Percentiles rank a stretch among this genome's conserved stretches.
Conservation (phyloP, 129 eudicot species). For the Smallanthus sonchifolius region DNA sequence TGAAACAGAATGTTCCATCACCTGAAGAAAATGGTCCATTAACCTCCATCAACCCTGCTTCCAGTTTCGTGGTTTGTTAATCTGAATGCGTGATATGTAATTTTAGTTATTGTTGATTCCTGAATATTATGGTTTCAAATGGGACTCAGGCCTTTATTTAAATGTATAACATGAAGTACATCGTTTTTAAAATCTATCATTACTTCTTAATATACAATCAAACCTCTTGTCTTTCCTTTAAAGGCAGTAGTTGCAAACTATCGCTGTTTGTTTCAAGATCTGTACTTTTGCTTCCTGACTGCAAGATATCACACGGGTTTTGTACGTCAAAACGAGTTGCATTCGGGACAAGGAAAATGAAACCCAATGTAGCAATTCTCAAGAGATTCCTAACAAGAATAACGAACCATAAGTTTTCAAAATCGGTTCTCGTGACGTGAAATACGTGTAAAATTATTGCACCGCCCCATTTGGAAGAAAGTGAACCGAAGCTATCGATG, state of each 20-base stretch:
- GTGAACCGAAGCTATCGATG: conserved; percentile 52
- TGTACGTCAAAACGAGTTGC: conserved; percentile 22
- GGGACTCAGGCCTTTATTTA: not conserved
- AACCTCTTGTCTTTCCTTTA: conserved; percentile 36
- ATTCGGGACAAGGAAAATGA: conserved; percentile 51
- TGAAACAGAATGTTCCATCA: conserved; percentile 59
- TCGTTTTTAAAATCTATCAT: not conserved
- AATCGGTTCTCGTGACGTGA: conserved; percentile 50
- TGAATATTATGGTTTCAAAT: not conserved
- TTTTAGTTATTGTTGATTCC: not conserved
- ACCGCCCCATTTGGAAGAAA: conserved; percentile 53
- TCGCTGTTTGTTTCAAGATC: conserved; percentile 9
- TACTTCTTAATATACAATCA: conserved; percentile 21
- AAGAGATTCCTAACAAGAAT: conserved; percentile 39
- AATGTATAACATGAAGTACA: not conserved
- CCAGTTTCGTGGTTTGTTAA: not conserved
- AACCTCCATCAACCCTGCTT: conserved; percentile 6
- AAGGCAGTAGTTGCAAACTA: conserved; percentile 38
- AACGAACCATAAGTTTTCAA: conserved; percentile 49
- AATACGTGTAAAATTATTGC: conserved; percentile 41
- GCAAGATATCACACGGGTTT: conserved; percentile 11
- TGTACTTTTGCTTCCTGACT: not conserved
- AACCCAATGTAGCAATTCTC: conserved; percentile 42
- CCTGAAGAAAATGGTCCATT: conserved; percentile 70
- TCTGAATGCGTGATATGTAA: not conserved